Evolutionary conservation across 176 grass and related monocot species (phyloP).

Genomic region (Eragrostis nindensis): DNA sequence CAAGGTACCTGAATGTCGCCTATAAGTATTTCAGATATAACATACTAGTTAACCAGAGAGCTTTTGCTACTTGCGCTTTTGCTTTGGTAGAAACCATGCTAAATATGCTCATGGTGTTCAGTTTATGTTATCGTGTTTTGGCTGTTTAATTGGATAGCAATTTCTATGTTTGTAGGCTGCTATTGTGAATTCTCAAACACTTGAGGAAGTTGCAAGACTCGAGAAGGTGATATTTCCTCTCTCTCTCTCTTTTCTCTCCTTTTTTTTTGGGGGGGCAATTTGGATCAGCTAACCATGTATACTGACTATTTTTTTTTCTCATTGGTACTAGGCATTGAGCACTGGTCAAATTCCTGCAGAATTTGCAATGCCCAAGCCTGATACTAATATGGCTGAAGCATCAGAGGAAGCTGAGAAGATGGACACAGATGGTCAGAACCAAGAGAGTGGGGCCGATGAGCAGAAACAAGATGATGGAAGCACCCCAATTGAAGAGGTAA

Average conservation of each 20-base stretch:
- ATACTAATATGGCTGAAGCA: conserved; percentile 50
- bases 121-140: background rate
- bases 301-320: conserved; percentile 17
- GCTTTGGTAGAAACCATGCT: background rate
- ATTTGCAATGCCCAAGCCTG: conserved; percentile 72
- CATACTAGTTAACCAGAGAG: background rate
- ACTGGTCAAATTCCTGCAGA: conserved; percentile 84
- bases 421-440: conserved; percentile 65
- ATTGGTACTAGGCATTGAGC: conserved; percentile 65
- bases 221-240: conserved; percentile 62
- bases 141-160: background rate
- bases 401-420: conserved; percentile 65
- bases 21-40: background rate
- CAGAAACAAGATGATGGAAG: conserved; percentile 57
- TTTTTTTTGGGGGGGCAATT: background rate
- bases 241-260: background rate
- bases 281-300: background rate
- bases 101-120: background rate
- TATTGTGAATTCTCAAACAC: conserved; percentile 90
- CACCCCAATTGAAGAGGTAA: conserved; percentile 66
- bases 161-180: conserved; percentile 59
- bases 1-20: conserved; percentile 60
- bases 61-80: background rate
- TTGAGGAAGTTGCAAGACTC: conserved; percentile 94
- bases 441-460: conserved; percentile 47